A percentile compares a stretch with the other conserved stretches of the same genome.
These are phyloP conservation scores for Artemisia argyi DNA, from an alignment of 129 eudicot species.

Conservation along the genomic window DNA sequence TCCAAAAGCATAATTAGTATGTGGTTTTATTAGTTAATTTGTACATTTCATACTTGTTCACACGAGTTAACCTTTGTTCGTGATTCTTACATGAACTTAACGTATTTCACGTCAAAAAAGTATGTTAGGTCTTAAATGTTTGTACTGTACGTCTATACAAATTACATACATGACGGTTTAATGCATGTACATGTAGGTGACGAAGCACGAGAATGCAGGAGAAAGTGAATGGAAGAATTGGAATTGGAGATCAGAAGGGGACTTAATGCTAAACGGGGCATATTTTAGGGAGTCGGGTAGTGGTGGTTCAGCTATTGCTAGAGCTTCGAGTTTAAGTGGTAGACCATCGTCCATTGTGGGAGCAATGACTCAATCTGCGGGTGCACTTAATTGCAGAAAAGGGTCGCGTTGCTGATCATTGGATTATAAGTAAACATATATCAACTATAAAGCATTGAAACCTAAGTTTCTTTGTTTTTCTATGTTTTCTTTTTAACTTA, in stretches of 20 bases:
- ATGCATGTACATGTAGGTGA: slow-evolving; percentile 50
- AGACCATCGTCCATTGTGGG: slow-evolving; percentile 5
- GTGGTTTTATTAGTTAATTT: too few species aligned
- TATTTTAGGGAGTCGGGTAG: slow-evolving; percentile 66
- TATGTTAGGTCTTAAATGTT: background rate
- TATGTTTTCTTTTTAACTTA: slow-evolving; percentile 19
- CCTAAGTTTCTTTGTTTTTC: slow-evolving; percentile 5
- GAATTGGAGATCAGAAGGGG: slow-evolving; percentile 96
- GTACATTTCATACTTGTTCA: too few species aligned
- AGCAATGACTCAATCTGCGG: background rate
- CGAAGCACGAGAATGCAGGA: slow-evolving; percentile 74
- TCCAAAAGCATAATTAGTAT: too few species aligned
- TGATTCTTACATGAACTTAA: too few species aligned
- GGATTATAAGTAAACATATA: background rate
- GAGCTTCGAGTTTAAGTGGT: slow-evolving; percentile 4
- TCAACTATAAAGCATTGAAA: slow-evolving; percentile 3
- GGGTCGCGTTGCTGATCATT: slow-evolving; percentile 8
- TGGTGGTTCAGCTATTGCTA: slow-evolving; percentile 17
- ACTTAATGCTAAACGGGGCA: slow-evolving; percentile 83
- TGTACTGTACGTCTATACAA: background rate
- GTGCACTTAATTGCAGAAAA: slow-evolving; percentile 3
- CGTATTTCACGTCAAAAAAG: too few species aligned
- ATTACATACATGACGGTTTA: background rate
- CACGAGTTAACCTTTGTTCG: too few species aligned
- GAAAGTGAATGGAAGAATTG: slow-evolving; percentile 84